Base-by-base conservation (phyloP, 768 basidiomycete genomes). In the Pluteus cervinus region DNA sequence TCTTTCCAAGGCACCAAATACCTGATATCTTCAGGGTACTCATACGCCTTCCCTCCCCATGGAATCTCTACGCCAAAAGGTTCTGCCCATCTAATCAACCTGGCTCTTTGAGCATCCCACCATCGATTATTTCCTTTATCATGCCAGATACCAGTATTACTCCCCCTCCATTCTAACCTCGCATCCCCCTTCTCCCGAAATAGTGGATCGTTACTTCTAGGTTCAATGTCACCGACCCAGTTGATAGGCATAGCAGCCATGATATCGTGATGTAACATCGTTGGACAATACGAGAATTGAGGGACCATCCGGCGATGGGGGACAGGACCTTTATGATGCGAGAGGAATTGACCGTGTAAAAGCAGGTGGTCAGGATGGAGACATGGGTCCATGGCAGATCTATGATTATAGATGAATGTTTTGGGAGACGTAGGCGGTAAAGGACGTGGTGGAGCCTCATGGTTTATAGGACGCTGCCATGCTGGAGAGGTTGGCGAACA, bases 81-180 rank as follows among this genome's bases (percentile, higher is more conserved):
- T 58, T 63, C n/a, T 9, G 60, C 53, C 31, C 62, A 58, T 10
- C 60, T 55, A 26, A 73, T 64, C 7, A 76, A 51, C 14, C 69
- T 48, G 1, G 55, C 51, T 5, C 78, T 54, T 29, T 80, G 79
- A 15, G 62, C 46, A 15, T 62, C 45, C 43, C 46, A 46, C 79
- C 79, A 80, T 24, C 61, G 47, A 24, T 57, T 54, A 6, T 53
- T 40, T n/a, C n/a, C n/a, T 3, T 48, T 42, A 2, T 53, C 55
- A 36, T 71, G 71, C 53, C 57, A 65, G 2, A 76, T 80, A 17
- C 85, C 84, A 4, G 83, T 86, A 18, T 77, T 85, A 20, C 73
- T 72, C 3, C 86, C 86, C 16, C 86, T 61, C 86, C 86, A 88
- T 36, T 75, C 65, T 31, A 86, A 40, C 21, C 71, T 51, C 39